phyloP scores from a whole-genome alignment of 352 stramenopile genomes.

The Phytophthora ohioensis region DNA sequence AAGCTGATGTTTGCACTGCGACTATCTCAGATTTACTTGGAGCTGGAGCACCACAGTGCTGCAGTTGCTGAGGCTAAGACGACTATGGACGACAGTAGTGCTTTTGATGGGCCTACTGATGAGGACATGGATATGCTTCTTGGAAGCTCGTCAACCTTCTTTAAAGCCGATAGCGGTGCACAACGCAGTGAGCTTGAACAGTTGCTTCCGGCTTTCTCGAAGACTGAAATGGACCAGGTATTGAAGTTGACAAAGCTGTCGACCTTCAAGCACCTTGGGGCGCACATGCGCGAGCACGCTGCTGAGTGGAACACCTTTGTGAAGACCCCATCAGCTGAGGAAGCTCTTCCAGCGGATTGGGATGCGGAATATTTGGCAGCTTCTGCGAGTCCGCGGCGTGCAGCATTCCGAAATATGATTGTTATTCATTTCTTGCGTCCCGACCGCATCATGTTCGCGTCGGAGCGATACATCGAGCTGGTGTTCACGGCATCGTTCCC shows the following conservation, averaged over 20 bases:
- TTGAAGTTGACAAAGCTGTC: slow-evolving; percentile 78
- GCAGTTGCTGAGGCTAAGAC: slow-evolving; percentile 42
- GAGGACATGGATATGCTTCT: slow-evolving; percentile 81
- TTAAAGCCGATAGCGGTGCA: slow-evolving; percentile 49
- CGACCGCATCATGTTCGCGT: slow-evolving; percentile 88
- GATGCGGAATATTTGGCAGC: slow-evolving; percentile 52
- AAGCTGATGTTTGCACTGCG: slow-evolving; percentile 99
- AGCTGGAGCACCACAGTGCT: slow-evolving; percentile 71
- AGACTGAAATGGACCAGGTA: slow-evolving; percentile 86
- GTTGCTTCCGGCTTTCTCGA: slow-evolving; percentile 66
- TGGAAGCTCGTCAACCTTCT: slow-evolving; percentile 60
- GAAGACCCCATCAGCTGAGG: slow-evolving; percentile 78
- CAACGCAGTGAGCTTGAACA: slow-evolving; percentile 56
- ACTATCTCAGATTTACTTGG: slow-evolving; percentile 94
- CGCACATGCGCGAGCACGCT: slow-evolving; percentile 68
- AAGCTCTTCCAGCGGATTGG: slow-evolving; percentile 71
- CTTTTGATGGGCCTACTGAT: slow-evolving; percentile 73
- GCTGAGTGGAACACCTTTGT: slow-evolving; percentile 86
- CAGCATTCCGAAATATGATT: slow-evolving; percentile 85
- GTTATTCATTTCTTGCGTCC: slow-evolving; percentile 90
- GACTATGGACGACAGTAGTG: slow-evolving; percentile 31
- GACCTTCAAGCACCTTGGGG: slow-evolving; percentile 83
- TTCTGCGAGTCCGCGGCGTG: slow-evolving; percentile 53
- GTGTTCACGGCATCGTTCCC: slow-evolving; percentile 94
- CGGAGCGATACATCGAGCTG: slow-evolving; percentile 76